Base-by-base conservation (phyloP, 768 basidiomycete species). In the Favolaschia claudopus region DNA sequence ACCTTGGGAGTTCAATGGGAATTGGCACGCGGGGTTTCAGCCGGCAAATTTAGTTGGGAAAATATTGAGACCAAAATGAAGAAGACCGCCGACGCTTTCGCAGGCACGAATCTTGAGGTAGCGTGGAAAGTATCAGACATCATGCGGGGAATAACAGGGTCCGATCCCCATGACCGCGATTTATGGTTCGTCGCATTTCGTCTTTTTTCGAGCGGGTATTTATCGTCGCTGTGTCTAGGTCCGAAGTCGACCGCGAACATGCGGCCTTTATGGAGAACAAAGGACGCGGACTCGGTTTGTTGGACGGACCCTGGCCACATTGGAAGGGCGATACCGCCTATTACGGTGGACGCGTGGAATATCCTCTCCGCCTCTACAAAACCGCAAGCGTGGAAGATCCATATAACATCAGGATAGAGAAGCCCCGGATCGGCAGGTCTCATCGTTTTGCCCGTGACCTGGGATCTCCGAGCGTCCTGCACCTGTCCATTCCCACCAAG, bases 281-380 rank as follows among this genome's bases (percentile, higher is more conserved):
- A 12, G 75, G 68, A 22, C 86, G 89, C 4, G 88, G 88, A 2
- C 70, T 92, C 0, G 91, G 91, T 0, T 75, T 88, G 1, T 79
- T 79, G 76, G 86, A 87, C 8, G 27, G 10, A 15, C 37, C 17
- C 29, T 39, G 44, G 43, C 45, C 44, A 8, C 61, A 68, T 0
- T 89, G 82, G 79, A 55, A 79, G 22, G 81, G 77, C 7, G 79
- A 72, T 19, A 50, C 72, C 1, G 69, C 81, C 43, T 93, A 90
- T 89, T 85, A 87, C 48, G 90, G 90, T 0, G 91, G 91, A 2
- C 79, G 76, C 20, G 81, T 92, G 3, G 88, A 90, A 55, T 89
- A 88, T 59, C 64, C 82, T 7, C 82, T 77, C 4, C 74, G 76
- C 3, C 62, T 88, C 15, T 69, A 72, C 27, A 73, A 74, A 36